Base-by-base conservation (phyloP, 208 protist genomes). In the Histomonas meleagridis region DNA sequence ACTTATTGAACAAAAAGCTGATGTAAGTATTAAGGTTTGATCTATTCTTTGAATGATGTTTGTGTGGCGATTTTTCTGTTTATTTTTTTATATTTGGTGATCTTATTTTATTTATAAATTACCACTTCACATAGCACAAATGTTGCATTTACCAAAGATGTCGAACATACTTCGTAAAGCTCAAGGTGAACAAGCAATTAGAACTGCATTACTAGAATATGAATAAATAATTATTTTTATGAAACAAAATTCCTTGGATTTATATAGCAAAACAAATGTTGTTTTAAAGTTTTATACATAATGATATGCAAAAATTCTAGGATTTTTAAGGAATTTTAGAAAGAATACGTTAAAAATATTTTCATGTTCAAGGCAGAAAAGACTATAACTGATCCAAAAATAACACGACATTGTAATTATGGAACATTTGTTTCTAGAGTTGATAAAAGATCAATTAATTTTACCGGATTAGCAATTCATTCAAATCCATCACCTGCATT, bases 151-250 rank as follows among this genome's bases (percentile, higher is more conserved):
- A 3, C 55, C 76, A 57, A 86, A 86, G 55, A 86, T 86, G 32
- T 32, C 76, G 7, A 86, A 86, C 38, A 3, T 55, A 48, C 43
- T 86, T 5, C 43, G 76, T 51, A 86, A 86, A 86, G 76, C 76
- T 18, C 76, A 86, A 86, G 76, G 76, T 86, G 76, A 86, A 57
- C 76, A 86, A 55, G 76, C 76, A 86, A 86, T 86, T 86, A 43
- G 55, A 55, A 46, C 76, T 7, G 76, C 76, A 38, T 38, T 86
- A 32, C 16, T 46, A n/a, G 32, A 16, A 35, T 55, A 16, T 40
- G 76, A 86, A 86, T 86, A 86, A 86, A 86, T 38, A 55, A n/a
- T n/a, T n/a, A n/a, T n/a, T n/a, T n/a, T n/a, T n/a, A n/a, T n/a
- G n/a, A n/a, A n/a, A n/a, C n/a, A n/a, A n/a, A n/a, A n/a, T n/a